Conservation (phyloP, 192 early-diverging fungal species). For the Coemansia sp. region DNA sequence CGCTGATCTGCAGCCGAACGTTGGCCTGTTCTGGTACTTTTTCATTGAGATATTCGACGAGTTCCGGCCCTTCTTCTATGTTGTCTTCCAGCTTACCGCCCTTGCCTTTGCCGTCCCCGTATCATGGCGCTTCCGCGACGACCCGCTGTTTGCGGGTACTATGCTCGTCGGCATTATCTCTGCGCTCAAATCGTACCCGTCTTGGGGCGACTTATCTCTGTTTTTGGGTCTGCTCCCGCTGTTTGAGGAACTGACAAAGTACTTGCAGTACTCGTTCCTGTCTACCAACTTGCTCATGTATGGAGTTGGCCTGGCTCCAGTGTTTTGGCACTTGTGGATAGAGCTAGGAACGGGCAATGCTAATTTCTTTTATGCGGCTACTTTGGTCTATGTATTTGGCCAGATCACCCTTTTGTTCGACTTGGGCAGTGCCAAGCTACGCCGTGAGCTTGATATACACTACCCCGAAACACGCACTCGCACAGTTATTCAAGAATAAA, state of each 20-base stretch:
- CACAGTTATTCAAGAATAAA: conserved; percentile 48
- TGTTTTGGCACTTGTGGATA: conserved; percentile 96
- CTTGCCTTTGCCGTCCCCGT: conserved; percentile 89
- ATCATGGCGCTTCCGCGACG: conserved; percentile 71
- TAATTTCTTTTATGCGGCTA: conserved; percentile 98
- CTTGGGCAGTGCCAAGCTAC: conserved; percentile 72
- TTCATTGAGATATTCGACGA: conserved; percentile 99
- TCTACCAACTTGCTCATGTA: conserved; percentile 73
- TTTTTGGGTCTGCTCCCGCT: conserved; percentile 82
- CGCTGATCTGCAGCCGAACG: conserved; percentile 92
- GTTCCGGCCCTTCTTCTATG: conserved; percentile 91
- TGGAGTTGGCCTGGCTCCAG: conserved; percentile 78
- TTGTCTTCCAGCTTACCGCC: conserved; percentile 93
- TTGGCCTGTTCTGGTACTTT: conserved; percentile 99
- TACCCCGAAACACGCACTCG: conserved; percentile 44
- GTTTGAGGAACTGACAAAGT: conserved; percentile 87
- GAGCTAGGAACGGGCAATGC: conserved; percentile 96
- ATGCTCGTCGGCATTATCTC: conserved; percentile 78
- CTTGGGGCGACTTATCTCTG: conserved; percentile 82
- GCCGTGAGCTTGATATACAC: conserved; percentile 81
- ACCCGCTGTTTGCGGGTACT: conserved; percentile 79
- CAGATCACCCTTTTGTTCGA: conserved; percentile 89
- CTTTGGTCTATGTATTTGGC: conserved; percentile 86
- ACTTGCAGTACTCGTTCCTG: conserved; percentile 83
- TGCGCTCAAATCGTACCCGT: conserved; percentile 94